These are phyloP conservation scores for Auriscalpium orientale DNA, from an alignment of 768 basidiomycete species.

Conservation along the genomic window DNA sequence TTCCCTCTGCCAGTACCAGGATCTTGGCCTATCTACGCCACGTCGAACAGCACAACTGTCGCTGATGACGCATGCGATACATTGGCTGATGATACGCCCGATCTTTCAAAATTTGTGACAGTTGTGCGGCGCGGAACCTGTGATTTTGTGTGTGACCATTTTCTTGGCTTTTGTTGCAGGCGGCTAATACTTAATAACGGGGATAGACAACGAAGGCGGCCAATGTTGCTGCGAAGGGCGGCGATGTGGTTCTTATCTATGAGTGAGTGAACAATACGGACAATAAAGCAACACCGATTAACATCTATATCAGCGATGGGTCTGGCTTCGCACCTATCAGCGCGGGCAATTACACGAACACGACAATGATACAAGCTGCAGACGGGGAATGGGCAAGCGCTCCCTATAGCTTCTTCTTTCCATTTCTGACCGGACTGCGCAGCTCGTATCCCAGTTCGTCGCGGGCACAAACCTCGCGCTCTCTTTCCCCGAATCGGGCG, in stretches of 20 bases:
- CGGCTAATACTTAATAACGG: too few relatives aligned
- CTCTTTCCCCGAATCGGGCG: slow-evolving; percentile 37
- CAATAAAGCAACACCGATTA: too few relatives aligned
- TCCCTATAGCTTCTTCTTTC: neutral
- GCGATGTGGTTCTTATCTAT: slow-evolving; percentile 41
- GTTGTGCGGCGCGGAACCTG: slow-evolving; percentile 56
- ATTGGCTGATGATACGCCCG: slow-evolving; percentile 43
- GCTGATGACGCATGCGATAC: slow-evolving; percentile 53
- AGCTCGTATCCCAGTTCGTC: slow-evolving; percentile 47
- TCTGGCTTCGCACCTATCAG: slow-evolving; percentile 35
- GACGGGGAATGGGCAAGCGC: slow-evolving; percentile 36
- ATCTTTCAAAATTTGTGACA: slow-evolving; percentile 46
- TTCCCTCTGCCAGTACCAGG: slow-evolving; percentile 40
- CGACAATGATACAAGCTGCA: slow-evolving; percentile 43
- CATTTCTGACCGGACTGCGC: too few relatives aligned
- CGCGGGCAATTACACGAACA: slow-evolving; percentile 34
- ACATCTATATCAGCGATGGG: slow-evolving; percentile 33
- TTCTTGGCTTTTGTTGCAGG: too few relatives aligned
- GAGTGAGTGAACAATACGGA: slow-evolving; percentile 30
- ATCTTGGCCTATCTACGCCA: slow-evolving; percentile 49
- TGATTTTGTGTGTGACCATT: slow-evolving; percentile 31
- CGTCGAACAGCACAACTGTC: slow-evolving; percentile 45
- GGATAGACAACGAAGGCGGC: slow-evolving; percentile 40
- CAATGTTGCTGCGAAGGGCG: slow-evolving; percentile 49
- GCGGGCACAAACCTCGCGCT: slow-evolving; percentile 35